phyloP scores from a whole-genome alignment of 1,284 basidiomycete species.

The Pseudozyma hubeiensis region DNA sequence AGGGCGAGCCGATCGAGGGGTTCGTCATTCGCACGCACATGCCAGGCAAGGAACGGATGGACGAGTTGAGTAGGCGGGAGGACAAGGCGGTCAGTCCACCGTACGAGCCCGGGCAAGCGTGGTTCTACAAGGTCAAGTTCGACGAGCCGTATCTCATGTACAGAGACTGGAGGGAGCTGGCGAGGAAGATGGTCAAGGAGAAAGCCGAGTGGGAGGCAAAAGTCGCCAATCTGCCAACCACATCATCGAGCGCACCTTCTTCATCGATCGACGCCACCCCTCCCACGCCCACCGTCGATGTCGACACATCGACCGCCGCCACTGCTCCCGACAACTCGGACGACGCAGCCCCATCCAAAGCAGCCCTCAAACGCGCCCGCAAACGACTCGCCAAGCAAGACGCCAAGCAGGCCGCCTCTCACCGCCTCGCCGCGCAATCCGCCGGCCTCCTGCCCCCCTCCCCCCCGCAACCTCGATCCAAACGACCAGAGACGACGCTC shows the following conservation, averaged over 20 bases:
- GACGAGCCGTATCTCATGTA: slow-evolving; percentile 99
- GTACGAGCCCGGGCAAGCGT: slow-evolving; percentile 77
- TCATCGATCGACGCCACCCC: not conserved
- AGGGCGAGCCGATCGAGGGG: slow-evolving; percentile 89
- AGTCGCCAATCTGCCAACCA: not conserved
- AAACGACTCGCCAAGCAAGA: slow-evolving; percentile 19
- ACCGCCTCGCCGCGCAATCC: slow-evolving; percentile 15
- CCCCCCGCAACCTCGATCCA: slow-evolving; percentile 46
- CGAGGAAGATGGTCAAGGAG: slow-evolving; percentile 73
- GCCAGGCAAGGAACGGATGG: slow-evolving; percentile 65
- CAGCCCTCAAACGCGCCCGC: slow-evolving; percentile 31
- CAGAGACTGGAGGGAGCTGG: slow-evolving; percentile 95
- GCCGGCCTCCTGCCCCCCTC: slow-evolving; percentile 41
- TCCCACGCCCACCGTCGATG: not conserved
- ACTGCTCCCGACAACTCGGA: not conserved
- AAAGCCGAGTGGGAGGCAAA: slow-evolving; percentile 50
- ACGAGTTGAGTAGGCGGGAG: slow-evolving; percentile 38
- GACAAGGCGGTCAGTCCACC: slow-evolving; percentile 50
- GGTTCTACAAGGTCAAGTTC: slow-evolving; percentile 99
- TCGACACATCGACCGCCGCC: not conserved
- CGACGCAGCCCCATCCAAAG: slow-evolving; percentile 16
- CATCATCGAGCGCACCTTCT: not conserved
- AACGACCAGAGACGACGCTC: slow-evolving; percentile 58
- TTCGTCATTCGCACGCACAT: slow-evolving; percentile 81
- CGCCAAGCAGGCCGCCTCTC: slow-evolving; percentile 2